Conservation (phyloP, 768 basidiomycete species). For the Leucocoprinus leucothites region DNA sequence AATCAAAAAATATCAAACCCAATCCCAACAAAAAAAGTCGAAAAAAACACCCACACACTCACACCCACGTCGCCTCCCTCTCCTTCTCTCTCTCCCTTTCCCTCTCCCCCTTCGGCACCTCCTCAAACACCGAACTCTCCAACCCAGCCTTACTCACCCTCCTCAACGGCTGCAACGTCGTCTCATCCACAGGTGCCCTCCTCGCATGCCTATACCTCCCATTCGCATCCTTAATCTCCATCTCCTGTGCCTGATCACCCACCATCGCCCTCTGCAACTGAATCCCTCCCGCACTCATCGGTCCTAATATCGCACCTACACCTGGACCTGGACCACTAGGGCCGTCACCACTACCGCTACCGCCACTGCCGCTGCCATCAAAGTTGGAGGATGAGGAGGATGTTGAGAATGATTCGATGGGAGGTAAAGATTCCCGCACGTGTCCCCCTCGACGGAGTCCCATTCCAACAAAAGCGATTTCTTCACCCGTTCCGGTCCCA, state of each 20-base stretch:
- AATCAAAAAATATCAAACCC: no score
- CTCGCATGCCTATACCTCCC: slow-evolving; percentile 88
- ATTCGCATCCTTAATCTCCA: slow-evolving; percentile 83
- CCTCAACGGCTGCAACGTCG: slow-evolving; percentile 83
- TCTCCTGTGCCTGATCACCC: slow-evolving; percentile 74
- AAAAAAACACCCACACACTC: slow-evolving; percentile 15
- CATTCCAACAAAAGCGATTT: slow-evolving; percentile 23
- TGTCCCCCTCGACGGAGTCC: slow-evolving; percentile 12
- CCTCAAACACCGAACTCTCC: slow-evolving; percentile 55
- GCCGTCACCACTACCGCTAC: slow-evolving; percentile 34
- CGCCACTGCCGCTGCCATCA: slow-evolving; percentile 23
- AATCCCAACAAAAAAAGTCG: no score
- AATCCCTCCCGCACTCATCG: slow-evolving; percentile 28
- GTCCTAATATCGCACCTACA: no score
- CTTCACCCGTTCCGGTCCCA: slow-evolving; percentile 18
- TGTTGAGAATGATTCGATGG: slow-evolving; percentile 57
- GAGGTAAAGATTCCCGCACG: slow-evolving; percentile 28
- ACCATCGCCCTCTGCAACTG: slow-evolving; percentile 36
- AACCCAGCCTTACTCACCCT: slow-evolving; percentile 92
- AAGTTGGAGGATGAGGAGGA: slow-evolving; percentile 76
- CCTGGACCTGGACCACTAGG: no score
- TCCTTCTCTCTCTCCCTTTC: slow-evolving; percentile 5
- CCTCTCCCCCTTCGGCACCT: slow-evolving; percentile 7
- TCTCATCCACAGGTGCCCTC: slow-evolving; percentile 84
- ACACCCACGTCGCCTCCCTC: background rate